Evolutionary conservation across 2,329 filamentous ascomycete genomes (phyloP), one percentile per base, ranked within the genome.

Genomic region (Colletotrichum musicola): DNA sequence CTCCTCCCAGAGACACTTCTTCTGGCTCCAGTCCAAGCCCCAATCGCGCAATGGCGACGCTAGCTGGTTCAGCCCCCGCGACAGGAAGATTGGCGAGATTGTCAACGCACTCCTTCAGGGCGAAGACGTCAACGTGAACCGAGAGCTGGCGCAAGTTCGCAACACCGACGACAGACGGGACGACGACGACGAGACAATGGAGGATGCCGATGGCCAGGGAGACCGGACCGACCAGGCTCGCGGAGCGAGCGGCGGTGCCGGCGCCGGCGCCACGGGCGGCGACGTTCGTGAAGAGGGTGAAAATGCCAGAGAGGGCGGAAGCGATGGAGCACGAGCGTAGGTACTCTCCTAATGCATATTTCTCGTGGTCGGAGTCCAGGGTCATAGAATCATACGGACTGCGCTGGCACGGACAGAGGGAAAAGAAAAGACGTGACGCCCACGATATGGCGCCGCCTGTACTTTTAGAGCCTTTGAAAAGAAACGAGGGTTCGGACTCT

Each of bases 311-410:
- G 94, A 97, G 81, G 96, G 95, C 69, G 96, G 97, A 78, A 94
- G 94, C 74, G 96, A 98, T 82, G 96, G 97, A 77, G 97, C 93
- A 83, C 90, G 96, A 98, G 96, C 95, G 96, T 99, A 98, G 95
- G 97, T 99, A 49, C 13, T 47, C 54, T 68, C 54, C 67, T 58
- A 18, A 62, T 68, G 67, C 67, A 69, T 62, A 46, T 54, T 40
- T 62, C 38, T 66, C 9, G 35, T 50, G 38, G 62, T 49, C 50
- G 66, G 56, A 65, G 56, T 56, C 50, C 35, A 40, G 66, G 62
- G 50, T 66, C 62, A 38, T 50, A 46, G 56, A 53, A 49, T 68
- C 62, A 50, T 55, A 40, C 42, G 25, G 51, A 56, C 55, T 66
- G 30, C 50, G 50, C 66, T 58, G 49, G 56, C 44, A 69, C 51